Conservation (phyloP, 2,329 filamentous ascomycete genomes). For the Decorospora gaudefroyi region DNA sequence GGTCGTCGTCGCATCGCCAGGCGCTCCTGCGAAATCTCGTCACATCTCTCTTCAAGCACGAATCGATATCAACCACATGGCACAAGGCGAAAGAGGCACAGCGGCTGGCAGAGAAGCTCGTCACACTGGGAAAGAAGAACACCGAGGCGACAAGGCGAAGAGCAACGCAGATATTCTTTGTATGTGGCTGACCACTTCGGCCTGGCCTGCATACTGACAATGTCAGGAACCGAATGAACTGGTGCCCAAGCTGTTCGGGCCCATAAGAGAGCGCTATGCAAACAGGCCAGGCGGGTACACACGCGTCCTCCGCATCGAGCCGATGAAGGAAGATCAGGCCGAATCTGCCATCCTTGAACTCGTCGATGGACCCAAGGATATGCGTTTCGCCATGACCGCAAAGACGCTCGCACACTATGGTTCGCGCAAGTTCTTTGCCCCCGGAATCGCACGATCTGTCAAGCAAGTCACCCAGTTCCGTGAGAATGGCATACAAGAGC, state of each 20-base stretch:
- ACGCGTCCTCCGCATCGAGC: conserved; percentile 88
- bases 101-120: conserved; percentile 87
- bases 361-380: conserved; percentile 90
- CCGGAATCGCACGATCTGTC: conserved; percentile 77
- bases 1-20: conserved; percentile 83
- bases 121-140: conserved; percentile 91
- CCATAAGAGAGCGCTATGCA: conserved; percentile 77
- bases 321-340: conserved; percentile 84
- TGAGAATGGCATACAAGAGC: conserved; percentile 64
- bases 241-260: conserved; percentile 85
- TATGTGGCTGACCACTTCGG: conserved; percentile 55
- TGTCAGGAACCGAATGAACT: conserved; percentile 67
- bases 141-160: conserved; percentile 76
- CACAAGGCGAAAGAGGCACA: conserved; percentile 98
- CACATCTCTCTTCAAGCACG: conserved; percentile 89
- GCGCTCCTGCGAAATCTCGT: conserved; percentile 94
- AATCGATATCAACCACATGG: conserved; percentile 93
- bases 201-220: conserved; percentile 20
- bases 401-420: conserved; percentile 78
- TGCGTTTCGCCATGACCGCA: conserved; percentile 93
- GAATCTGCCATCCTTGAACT: conserved; percentile 90
- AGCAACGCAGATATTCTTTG: conserved; percentile 83
- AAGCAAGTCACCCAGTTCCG: conserved; percentile 81
- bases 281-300: conserved; percentile 89
- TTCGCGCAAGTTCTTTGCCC: too few species aligned